These are phyloP conservation scores for Phyllosticta citriasiana DNA, from an alignment of 2,329 filamentous ascomycete genomes.

Conservation along the genomic window DNA sequence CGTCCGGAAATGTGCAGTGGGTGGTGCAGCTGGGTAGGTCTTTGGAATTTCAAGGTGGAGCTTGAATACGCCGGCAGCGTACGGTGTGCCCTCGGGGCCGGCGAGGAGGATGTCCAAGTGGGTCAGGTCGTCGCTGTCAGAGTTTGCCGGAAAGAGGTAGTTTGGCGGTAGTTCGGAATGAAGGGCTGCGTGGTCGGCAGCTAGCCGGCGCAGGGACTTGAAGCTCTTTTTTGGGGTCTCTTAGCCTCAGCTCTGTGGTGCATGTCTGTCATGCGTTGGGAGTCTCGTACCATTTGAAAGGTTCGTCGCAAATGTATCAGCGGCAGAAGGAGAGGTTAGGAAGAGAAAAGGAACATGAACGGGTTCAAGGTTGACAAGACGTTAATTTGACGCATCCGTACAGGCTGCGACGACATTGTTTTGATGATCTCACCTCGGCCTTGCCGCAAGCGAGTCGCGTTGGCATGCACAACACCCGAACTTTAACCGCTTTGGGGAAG, in stretches of 20 bases:
- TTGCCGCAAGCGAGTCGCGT: neutral
- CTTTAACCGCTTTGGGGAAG: slow-evolving; percentile 1
- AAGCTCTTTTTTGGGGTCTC: slow-evolving; percentile 29
- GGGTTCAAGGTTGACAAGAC: neutral
- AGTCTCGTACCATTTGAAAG: neutral
- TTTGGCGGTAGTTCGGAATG: slow-evolving; percentile 49
- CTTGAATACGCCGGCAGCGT: slow-evolving; percentile 48
- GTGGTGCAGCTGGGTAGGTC: slow-evolving; percentile 43
- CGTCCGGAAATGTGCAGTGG: slow-evolving; percentile 51
- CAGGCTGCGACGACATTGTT: neutral
- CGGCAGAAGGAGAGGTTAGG: neutral
- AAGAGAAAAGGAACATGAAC: neutral
- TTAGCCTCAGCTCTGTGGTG: neutral
- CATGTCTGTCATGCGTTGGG: neutral
- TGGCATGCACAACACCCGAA: slow-evolving; percentile 4
- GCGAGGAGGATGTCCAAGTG: slow-evolving; percentile 48
- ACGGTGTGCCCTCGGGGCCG: slow-evolving; percentile 51
- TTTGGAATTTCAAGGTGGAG: slow-evolving; percentile 50
- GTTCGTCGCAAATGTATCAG: neutral
- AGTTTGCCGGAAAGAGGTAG: slow-evolving; percentile 45
- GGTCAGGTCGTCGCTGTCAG: slow-evolving; percentile 38
- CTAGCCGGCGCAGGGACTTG: slow-evolving; percentile 46
- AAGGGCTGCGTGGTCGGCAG: slow-evolving; percentile 48
- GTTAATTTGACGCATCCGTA: neutral
- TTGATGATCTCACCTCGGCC: neutral